Evolutionary conservation across 768 basidiomycete species (phyloP).

Genomic region (Dendrothele bispora): DNA sequence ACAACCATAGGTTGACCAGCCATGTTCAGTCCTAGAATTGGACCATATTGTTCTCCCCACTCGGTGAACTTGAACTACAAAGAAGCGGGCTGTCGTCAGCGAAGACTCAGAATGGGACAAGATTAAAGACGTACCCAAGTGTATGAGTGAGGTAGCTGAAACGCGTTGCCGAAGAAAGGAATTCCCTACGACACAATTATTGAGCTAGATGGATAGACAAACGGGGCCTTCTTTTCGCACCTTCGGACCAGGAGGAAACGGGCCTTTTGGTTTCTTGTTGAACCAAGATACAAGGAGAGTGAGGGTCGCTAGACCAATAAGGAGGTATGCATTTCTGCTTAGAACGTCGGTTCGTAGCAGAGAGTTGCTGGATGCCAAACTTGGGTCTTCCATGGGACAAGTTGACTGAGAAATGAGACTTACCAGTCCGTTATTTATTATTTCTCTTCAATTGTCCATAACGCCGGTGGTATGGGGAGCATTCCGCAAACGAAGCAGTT

Average conservation of each 20-base stretch:
- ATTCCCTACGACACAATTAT: too few relatives aligned
- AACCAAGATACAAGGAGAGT: not conserved
- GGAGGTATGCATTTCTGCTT: not conserved
- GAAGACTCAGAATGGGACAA: not conserved
- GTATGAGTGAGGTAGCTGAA: slow-evolving; percentile 13
- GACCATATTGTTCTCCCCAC: slow-evolving; percentile 19
- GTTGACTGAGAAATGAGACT: too few relatives aligned
- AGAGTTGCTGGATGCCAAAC: too few relatives aligned
- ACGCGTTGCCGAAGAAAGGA: slow-evolving; percentile 18
- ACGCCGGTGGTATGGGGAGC: too few relatives aligned
- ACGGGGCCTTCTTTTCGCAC: too few relatives aligned
- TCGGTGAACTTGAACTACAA: slow-evolving; percentile 14
- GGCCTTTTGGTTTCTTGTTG: not conserved
- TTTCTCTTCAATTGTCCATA: too few relatives aligned
- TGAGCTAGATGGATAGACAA: too few relatives aligned
- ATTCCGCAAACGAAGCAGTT: too few relatives aligned
- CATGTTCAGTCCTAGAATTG: slow-evolving; percentile 31
- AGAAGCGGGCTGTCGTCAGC: not conserved
- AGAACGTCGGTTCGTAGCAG: too few relatives aligned
- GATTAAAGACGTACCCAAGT: not conserved
- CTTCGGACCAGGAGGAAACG: slow-evolving; percentile 17
- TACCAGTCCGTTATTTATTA: too few relatives aligned
- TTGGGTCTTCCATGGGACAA: too few relatives aligned
- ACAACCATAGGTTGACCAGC: slow-evolving; percentile 37
- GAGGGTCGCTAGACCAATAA: not conserved